phyloP scores from a whole-genome alignment of 129 eudicot genomes.

The Heracleum sosnowskyi region DNA sequence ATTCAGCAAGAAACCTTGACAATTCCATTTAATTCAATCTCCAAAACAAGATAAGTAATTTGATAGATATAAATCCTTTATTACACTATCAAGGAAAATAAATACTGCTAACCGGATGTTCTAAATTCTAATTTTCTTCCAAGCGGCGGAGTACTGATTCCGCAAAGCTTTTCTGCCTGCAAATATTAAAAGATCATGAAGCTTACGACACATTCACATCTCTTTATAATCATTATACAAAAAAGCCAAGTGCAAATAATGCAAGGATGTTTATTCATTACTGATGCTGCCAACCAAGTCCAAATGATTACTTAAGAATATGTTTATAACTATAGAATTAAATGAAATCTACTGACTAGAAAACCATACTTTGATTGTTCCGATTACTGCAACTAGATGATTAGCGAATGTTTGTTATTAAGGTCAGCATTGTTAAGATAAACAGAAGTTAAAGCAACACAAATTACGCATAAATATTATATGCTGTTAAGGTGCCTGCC shows the following conservation, averaged over 20 bases:
- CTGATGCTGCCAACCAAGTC: background rate
- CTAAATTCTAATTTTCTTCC: constrained; percentile 57
- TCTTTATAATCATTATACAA: background rate
- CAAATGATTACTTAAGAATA: background rate
- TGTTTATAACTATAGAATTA: background rate
- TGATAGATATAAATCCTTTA: background rate
- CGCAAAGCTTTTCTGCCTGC: constrained; percentile 95
- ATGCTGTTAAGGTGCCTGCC: background rate
- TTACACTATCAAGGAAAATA: background rate
- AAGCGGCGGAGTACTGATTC: constrained; percentile 76
- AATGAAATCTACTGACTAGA: background rate
- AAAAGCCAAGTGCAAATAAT: background rate
- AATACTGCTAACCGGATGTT: background rate
- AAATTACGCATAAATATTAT: background rate
- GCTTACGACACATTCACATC: background rate
- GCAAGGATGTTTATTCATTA: background rate
- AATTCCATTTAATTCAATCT: background rate
- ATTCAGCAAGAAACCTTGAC: background rate
- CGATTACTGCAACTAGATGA: background rate
- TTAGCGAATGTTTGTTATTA: background rate
- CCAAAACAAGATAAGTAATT: background rate
- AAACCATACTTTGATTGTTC: background rate
- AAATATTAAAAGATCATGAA: background rate
- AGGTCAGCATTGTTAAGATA: background rate
- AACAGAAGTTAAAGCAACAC: background rate